Conservation (phyloP, 768 basidiomycete genomes). For the Boletus rex-veris region DNA sequence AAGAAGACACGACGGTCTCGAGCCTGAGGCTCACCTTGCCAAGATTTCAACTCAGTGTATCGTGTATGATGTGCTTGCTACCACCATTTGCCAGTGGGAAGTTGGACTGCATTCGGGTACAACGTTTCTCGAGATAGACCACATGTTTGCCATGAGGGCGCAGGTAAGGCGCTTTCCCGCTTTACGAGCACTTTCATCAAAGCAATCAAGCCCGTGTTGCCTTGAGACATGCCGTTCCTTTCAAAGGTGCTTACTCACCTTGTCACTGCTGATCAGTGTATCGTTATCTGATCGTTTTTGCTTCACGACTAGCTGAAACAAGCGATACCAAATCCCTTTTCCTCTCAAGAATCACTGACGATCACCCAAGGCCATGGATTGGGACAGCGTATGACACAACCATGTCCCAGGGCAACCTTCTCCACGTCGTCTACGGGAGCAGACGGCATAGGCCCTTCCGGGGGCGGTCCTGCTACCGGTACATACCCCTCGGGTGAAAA, state of each 20-base stretch:
- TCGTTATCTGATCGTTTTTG: background rate
- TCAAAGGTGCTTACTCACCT: background rate
- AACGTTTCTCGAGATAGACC: background rate
- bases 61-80: no score
- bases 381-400: background rate
- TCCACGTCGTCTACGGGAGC: background rate
- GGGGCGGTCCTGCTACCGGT: background rate
- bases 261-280: background rate
- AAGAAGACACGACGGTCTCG: no score
- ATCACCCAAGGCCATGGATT: no score
- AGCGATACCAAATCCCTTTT: background rate
- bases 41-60: no score
- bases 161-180: background rate
- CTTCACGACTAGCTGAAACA: background rate
- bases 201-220: background rate
- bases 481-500: background rate
- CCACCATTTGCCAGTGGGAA: no score
- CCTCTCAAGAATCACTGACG: background rate
- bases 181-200: background rate
- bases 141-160: background rate
- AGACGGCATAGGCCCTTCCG: background rate
- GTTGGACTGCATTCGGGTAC: background rate
- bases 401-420: background rate
- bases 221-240: background rate
- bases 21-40: no score